Base-by-base conservation (phyloP, 2,329 filamentous ascomycete species). In the Phialophora expanda region DNA sequence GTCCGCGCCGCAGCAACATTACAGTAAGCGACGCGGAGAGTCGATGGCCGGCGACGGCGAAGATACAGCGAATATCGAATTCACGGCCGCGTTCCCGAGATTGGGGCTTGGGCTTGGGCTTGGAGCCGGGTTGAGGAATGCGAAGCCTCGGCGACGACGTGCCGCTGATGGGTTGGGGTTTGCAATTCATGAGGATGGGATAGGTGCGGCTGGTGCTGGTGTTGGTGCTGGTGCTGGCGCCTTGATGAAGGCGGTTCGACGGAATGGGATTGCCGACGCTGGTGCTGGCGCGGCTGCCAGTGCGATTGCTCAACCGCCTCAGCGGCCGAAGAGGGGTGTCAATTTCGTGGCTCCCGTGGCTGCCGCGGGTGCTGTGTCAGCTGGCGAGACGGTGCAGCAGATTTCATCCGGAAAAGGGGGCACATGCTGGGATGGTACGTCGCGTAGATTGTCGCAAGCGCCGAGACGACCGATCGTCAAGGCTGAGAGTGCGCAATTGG, bases 51-150 rank as follows among this genome's bases (percentile, higher is more conserved):
- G 50, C 12, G 66, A 69, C 38, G 70, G 73, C 11, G 78, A 80
- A n/a, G 71, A 76, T 17, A 81, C 79, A 0, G 73, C 67, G 4
- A 75, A 77, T 20, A 70, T 81, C 24, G 78, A 81, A 7, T 81
- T 78, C 66, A 81, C 78, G 3, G 77, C 76, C 12, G 78, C 78
- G 54, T 74, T 81, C 57, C 73, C 70, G 56, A 67, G 71, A 20
- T 32, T 38, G 7, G 38, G 14, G 1, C 12, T 1, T 17, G 12
- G 34, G 17, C 34, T 17, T 41, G 34, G 34, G 20, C 56, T 41
- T 22, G 56, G 14, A 17, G 44, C 58, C 6, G 20, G 58, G 1
- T 28, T 61, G 34, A 61, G 32, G 46, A 61, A 53, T 53, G 68
- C 64, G 5, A 69, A 62, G 53, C 70, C 69, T 75, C 28, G 76